These are phyloP conservation scores for Candida vartiovaarae DNA, from an alignment of 805 yeast genomes.

Conservation along the genomic window DNA sequence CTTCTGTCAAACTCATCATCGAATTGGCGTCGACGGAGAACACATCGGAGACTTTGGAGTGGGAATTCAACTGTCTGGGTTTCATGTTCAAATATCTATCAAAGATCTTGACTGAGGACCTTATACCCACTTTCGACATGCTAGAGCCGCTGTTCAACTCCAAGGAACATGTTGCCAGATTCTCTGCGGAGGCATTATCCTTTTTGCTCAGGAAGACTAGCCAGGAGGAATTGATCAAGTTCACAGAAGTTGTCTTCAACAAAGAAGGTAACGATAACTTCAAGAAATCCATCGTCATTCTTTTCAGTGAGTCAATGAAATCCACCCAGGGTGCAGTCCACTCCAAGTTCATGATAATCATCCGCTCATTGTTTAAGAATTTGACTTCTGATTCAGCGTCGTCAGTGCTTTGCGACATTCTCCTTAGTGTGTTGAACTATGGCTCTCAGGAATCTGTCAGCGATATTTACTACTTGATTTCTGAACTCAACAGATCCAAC, in stretches of 20 bases:
- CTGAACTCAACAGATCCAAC: slow-evolving; percentile 18
- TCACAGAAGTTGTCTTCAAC: slow-evolving; percentile 38
- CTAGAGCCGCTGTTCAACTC: slow-evolving; percentile 59
- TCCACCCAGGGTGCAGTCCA: slow-evolving; percentile 69
- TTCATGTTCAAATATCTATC: slow-evolving; percentile 85
- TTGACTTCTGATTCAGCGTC: slow-evolving; percentile 19
- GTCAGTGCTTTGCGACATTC: slow-evolving; percentile 50
- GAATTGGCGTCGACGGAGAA: slow-evolving; percentile 41
- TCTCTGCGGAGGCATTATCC: slow-evolving; percentile 87
- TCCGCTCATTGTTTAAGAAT: slow-evolving; percentile 37
- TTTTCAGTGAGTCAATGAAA: slow-evolving; percentile 68
- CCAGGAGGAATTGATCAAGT: slow-evolving; percentile 35
- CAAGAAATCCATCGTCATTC: slow-evolving; percentile 50
- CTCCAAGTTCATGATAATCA: slow-evolving; percentile 53
- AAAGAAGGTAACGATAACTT: slow-evolving; percentile 34
- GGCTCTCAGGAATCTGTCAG: slow-evolving; percentile 42
- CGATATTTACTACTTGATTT: slow-evolving; percentile 34
- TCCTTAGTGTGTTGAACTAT: slow-evolving; percentile 46
- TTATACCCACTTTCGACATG: slow-evolving; percentile 60
- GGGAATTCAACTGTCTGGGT: slow-evolving; percentile 80
- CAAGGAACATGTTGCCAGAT: slow-evolving; percentile 64
- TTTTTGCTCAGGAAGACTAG: slow-evolving; percentile 69
- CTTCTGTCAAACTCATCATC: slow-evolving; percentile 44
- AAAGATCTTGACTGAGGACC: slow-evolving; percentile 50
- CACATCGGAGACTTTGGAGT: slow-evolving; percentile 60